These are phyloP conservation scores for Sonneratia caseolaris DNA, from an alignment of 345 rosid genomes.

Conservation along the genomic window DNA sequence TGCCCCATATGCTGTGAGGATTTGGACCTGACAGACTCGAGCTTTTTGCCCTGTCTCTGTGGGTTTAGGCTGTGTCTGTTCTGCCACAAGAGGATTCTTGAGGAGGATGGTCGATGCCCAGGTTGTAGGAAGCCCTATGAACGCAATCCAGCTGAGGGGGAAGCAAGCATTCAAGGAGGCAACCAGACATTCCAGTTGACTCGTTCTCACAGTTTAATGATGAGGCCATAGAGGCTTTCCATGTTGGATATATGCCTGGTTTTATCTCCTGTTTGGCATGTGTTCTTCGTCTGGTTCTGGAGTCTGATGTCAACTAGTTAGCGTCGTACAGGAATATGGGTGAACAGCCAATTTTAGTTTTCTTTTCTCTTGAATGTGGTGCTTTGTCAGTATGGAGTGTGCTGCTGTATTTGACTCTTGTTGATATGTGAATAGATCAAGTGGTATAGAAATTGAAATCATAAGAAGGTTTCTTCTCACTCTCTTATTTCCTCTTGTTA, in stretches of 20 bases:
- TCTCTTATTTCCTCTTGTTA: neutral
- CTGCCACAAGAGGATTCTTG: constrained; percentile 90
- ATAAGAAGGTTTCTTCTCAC: constrained; percentile 9
- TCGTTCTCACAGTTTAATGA: constrained; percentile 78
- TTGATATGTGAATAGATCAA: constrained; percentile 63
- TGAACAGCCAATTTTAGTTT: constrained; percentile 40
- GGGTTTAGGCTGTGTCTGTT: constrained; percentile 89
- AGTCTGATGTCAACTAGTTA: constrained; percentile 25
- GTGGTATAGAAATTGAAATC: constrained; percentile 63
- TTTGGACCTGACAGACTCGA: constrained; percentile 70
- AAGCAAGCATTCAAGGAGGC: constrained; percentile 48
- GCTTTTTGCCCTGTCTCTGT: constrained; percentile 76
- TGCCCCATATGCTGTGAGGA: constrained; percentile 84
- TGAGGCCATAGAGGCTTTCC: constrained; percentile 51
- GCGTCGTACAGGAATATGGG: constrained; percentile 43
- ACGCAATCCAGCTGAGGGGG: constrained; percentile 35
- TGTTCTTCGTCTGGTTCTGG: constrained; percentile 21
- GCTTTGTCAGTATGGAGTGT: constrained; percentile 46
- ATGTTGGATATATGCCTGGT: constrained; percentile 30
- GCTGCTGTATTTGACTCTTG: constrained; percentile 51
- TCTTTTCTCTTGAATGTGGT: constrained; percentile 41
- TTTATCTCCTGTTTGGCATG: constrained; percentile 20
- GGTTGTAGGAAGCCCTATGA: constrained; percentile 82
- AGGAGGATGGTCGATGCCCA: constrained; percentile 91
- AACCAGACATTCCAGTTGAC: constrained; percentile 48